Percentiles rank a stretch among this genome's conserved stretches.
These are phyloP conservation scores for Acer campestre DNA, from an alignment of 345 rosid species.

Conservation along the genomic window DNA sequence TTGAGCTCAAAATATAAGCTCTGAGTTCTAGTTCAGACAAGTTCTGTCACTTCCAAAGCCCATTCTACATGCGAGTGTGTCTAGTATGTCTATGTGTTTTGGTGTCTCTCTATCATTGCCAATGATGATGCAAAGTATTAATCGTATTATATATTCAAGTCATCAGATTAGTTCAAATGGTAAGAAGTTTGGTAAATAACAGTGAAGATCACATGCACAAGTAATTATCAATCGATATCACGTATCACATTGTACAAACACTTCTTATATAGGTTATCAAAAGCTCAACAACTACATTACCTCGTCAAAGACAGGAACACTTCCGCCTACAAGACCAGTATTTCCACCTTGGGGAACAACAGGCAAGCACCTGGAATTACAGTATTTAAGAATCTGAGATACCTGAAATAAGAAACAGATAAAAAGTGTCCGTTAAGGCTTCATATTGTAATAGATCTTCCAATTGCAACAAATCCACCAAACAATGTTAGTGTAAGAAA, in stretches of 20 bases:
- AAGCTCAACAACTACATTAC: conserved; percentile 33
- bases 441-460: neutral
- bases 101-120: neutral
- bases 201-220: neutral
- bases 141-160: neutral
- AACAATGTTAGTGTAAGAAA: neutral
- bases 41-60: conserved; percentile 2
- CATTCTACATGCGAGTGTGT: neutral
- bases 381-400: conserved; percentile 71
- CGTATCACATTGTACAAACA: too few relatives aligned
- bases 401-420: conserved; percentile 53
- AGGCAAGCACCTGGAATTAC: conserved; percentile 79
- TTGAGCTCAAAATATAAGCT: neutral
- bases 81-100: neutral
- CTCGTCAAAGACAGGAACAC: conserved; percentile 97
- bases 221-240: neutral
- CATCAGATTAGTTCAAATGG: neutral
- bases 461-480: neutral
- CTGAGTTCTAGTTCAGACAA: neutral
- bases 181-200: neutral
- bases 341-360: conserved; percentile 99
- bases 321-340: conserved; percentile 98
- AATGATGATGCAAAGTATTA: neutral
- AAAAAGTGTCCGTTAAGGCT: neutral
- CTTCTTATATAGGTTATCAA: neutral